Evolutionary conservation across 2,329 filamentous ascomycete genomes (phyloP), one percentile per base, ranked within the genome.

Genomic region (Talaromyces rugulosus): DNA sequence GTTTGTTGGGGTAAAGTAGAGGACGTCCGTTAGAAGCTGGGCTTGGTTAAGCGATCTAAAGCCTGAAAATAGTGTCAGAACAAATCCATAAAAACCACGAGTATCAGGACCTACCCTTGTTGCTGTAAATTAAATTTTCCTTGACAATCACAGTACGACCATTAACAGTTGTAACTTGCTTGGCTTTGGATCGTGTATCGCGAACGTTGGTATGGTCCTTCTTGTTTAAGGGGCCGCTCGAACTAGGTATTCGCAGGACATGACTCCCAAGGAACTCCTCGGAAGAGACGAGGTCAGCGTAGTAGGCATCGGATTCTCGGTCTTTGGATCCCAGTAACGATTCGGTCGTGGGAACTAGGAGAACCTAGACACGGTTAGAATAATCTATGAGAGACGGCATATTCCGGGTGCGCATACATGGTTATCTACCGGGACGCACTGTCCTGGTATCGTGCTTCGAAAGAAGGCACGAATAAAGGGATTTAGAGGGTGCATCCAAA

Each of bases 391-490:
- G 23, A 59, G 36, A 64, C 62, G 60, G 53, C 58, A 44, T 47
- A 28, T 56, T 58, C 50, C 55, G 44, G 33, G 42, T 5, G 30
- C 56, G 67, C 71, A 69, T 81, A 88, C 86, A 82, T 98, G 91
- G 77, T 96, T 91, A 77, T 95, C 90, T 67, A 92, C 85, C 60
- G 95, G 93, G 66, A 89, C 87, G 83, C 95, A 98, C 87, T 98
- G 94, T 72, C 89, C 83, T 70, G 90, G 89, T 75, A 97, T 85
- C 77, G 91, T 88, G 86, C 92, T 98, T 83, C 92, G 92, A 85
- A 97, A 97, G 87, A 99, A 98, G 84, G 94, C 92, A 83, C 91
- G 89, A 78, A 99, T 85, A 81, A 97, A 98, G 77, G 95, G 95
- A 81, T 99, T 99, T 88, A 98, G 85, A 82, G 95, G 92, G 89